Evolutionary conservation across 129 eudicot genomes (phyloP), one percentile per base, ranked within the genome.

Genomic region (Tagetes erecta): DNA sequence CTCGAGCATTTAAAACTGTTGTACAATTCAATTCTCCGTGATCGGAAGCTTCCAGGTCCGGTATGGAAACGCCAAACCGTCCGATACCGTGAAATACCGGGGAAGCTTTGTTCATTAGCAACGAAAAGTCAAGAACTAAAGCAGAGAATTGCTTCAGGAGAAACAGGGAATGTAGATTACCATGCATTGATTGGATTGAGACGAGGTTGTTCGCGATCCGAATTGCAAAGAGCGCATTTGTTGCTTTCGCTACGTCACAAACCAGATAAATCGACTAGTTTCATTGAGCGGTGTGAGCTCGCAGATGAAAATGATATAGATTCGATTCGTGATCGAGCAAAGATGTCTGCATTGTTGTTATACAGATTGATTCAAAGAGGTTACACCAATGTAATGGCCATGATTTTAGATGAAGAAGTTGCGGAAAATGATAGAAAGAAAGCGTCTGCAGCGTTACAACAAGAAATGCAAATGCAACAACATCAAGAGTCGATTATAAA

Each of bases 191-290:
- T 88, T 49, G 99, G 99, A 10, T 67, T 95, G 58, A 80, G 85
- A 73, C 79, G 96, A 9, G 99, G 99, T 2, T 95, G 99, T 71
- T 86, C 97, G 1, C 77, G 95, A 63, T 91, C 99, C 30, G 99
- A 95, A 68, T 62, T 95, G 76, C 96, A 91, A 55, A 71, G 99
- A 63, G 97, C 99, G 0, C 96, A 95, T 89, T 81, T 95, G 82
- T 73, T 95, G 80, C 84, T 95, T 8, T 84, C 82, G 2, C 56
- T 95, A 53, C 88, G 87, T 63, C 99, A 95, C 80, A 95, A 91
- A 68, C 99, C 99, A 0, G 99, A 95, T 71, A 85, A 84, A 71
- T 87, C 99, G 7, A 79, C 77, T 7, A 67, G 87, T 5, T 95
- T 95, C 40, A 84, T 95, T 0, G 99, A 91, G 41, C 80, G 97